phyloP scores from a whole-genome alignment of 176 grass and related monocot genomes.

The Oropetium thomaeum region DNA sequence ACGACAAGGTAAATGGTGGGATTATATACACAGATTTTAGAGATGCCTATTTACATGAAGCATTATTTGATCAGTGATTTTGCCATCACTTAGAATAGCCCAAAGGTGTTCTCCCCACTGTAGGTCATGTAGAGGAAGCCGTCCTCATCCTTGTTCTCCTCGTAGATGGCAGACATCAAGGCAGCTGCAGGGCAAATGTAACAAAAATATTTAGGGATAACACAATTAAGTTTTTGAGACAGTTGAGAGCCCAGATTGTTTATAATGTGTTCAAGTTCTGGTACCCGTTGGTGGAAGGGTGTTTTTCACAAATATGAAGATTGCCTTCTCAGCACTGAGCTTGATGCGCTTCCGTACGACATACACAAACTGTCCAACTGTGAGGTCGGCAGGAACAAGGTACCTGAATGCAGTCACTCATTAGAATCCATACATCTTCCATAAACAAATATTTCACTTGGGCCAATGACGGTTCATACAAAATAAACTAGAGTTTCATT shows the following conservation, averaged over 20 bases:
- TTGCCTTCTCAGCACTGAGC: conserved; percentile 93
- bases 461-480: neutral
- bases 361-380: conserved; percentile 95
- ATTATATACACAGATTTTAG: conserved; percentile 34
- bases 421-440: neutral
- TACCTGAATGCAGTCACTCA: conserved; percentile 44
- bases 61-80: neutral
- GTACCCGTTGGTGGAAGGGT: conserved; percentile 90
- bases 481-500: neutral
- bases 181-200: conserved; percentile 45
- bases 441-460: neutral
- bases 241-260: neutral
- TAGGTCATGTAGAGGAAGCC: conserved; percentile 95
- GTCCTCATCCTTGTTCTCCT: conserved; percentile 87
- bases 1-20: neutral
- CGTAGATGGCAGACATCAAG: conserved; percentile 87
- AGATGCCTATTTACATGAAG: conserved; percentile 62
- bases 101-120: conserved; percentile 93
- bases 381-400: conserved; percentile 91
- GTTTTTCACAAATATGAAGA: conserved; percentile 96
- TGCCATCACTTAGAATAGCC: conserved; percentile 28
- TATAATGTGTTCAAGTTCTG: neutral
- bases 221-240: neutral
- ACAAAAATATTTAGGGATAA: neutral
- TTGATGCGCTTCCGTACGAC: conserved; percentile 97